Conservation (phyloP, 257 asterid species). For the Misopates orontium region DNA sequence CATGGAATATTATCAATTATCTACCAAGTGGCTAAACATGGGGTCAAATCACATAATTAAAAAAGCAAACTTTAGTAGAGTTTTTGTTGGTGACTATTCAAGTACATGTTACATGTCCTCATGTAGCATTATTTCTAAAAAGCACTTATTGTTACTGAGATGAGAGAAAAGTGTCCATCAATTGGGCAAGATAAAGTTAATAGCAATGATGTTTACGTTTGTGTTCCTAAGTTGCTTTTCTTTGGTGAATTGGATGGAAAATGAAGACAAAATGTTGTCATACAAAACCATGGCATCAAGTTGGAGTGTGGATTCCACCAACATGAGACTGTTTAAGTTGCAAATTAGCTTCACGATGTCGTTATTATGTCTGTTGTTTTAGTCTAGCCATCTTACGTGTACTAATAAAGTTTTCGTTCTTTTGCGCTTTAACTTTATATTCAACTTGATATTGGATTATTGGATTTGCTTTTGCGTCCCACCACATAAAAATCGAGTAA, state of each 20-base stretch:
- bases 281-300: conserved; percentile 22
- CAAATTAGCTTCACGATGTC: conserved; percentile 37
- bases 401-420: conserved; percentile 2
- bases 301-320: conserved; percentile 22
- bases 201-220: background rate
- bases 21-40: background rate
- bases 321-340: conserved; percentile 2
- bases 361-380: conserved; percentile 33
- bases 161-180: background rate
- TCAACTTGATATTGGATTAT: conserved; percentile 10
- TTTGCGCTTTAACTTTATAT: background rate
- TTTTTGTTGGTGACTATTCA: background rate
- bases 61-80: background rate
- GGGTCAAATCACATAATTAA: background rate
- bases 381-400: background rate
- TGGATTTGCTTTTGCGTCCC: background rate
- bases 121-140: background rate
- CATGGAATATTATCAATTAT: background rate
- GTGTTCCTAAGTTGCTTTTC: background rate
- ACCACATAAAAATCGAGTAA: background rate
- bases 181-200: conserved; percentile 1
- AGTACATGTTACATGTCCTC: background rate
- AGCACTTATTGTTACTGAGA: background rate
- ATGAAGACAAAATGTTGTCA: conserved; percentile 58
- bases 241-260: background rate